These are phyloP conservation scores for Curvularia sp. DNA, from an alignment of 2,329 filamentous ascomycete species.

Conservation along the genomic window DNA sequence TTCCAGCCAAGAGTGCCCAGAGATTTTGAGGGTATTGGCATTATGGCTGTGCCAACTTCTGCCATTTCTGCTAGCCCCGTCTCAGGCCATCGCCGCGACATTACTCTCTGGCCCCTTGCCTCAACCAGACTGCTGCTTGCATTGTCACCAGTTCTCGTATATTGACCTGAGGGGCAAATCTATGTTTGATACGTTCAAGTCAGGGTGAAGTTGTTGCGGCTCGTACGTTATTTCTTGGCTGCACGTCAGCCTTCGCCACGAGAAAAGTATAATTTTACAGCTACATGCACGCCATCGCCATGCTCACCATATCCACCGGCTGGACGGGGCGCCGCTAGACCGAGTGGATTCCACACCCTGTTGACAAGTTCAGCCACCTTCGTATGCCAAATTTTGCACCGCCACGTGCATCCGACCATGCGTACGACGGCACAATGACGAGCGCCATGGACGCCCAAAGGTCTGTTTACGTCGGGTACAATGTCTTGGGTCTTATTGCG, in stretches of 20 bases:
- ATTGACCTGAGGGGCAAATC: neutral
- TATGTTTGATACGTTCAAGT: neutral
- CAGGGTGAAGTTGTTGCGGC: neutral
- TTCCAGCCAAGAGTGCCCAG: slow-evolving; percentile 9
- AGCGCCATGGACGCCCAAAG: slow-evolving; percentile 6
- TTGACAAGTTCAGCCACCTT: slow-evolving; percentile 2
- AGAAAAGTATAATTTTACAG: neutral
- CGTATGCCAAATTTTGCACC: neutral
- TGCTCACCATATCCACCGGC: neutral
- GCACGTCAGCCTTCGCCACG: neutral
- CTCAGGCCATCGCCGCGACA: slow-evolving; percentile 3
- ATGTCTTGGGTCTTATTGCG: slow-evolving; percentile 7
- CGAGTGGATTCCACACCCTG: neutral
- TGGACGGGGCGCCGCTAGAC: neutral
- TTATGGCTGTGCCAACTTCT: slow-evolving; percentile 8
- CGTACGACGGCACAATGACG: slow-evolving; percentile 5
- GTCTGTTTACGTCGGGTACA: slow-evolving; percentile 2
- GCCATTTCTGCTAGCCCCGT: slow-evolving; percentile 5
- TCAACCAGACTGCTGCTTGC: neutral
- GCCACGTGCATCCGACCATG: neutral
- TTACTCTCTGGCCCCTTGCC: neutral
- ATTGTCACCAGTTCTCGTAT: neutral
- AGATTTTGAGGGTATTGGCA: slow-evolving; percentile 8
- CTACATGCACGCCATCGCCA: neutral
- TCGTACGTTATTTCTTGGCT: neutral